Conservation (phyloP, 1,284 basidiomycete species). For the Takashimella koratensis region DNA sequence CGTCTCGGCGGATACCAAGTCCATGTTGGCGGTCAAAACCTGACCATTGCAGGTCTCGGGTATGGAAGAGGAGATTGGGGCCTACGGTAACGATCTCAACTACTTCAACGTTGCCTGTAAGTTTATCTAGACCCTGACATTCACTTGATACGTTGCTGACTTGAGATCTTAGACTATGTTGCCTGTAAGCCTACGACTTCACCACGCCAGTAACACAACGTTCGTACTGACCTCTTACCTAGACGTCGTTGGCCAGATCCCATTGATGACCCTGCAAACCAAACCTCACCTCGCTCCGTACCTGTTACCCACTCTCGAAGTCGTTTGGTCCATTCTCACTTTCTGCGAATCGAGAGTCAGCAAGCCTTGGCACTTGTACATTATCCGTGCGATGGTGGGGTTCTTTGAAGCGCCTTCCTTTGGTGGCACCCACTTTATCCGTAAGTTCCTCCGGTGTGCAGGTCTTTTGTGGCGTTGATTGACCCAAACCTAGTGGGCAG, state of each 20-base stretch:
- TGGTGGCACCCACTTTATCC: conserved; percentile 25
- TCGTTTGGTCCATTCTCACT: conserved; percentile 22
- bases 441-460: too few relatives aligned
- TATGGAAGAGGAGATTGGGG: conserved; percentile 22
- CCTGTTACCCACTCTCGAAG: conserved; percentile 22
- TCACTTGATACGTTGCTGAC: too few relatives aligned
- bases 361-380: conserved; percentile 18
- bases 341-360: conserved; percentile 18
- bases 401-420: conserved; percentile 31
- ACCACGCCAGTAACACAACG: too few relatives aligned
- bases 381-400: conserved; percentile 24
- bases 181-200: too few relatives aligned
- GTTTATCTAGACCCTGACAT: too few relatives aligned
- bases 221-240: too few relatives aligned
- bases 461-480: too few relatives aligned
- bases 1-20: too few relatives aligned
- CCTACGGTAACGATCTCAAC: conserved; percentile 25
- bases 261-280: conserved; percentile 23
- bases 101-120: too few relatives aligned
- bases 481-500: too few relatives aligned
- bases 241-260: conserved; percentile 33
- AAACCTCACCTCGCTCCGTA: conserved; percentile 22
- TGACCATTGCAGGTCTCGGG: conserved; percentile 15
- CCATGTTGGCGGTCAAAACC: neutral
- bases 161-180: too few relatives aligned